These are phyloP conservation scores for Protostelium mycophagum DNA, from an alignment of 78 protist genomes.

Conservation along the genomic window DNA sequence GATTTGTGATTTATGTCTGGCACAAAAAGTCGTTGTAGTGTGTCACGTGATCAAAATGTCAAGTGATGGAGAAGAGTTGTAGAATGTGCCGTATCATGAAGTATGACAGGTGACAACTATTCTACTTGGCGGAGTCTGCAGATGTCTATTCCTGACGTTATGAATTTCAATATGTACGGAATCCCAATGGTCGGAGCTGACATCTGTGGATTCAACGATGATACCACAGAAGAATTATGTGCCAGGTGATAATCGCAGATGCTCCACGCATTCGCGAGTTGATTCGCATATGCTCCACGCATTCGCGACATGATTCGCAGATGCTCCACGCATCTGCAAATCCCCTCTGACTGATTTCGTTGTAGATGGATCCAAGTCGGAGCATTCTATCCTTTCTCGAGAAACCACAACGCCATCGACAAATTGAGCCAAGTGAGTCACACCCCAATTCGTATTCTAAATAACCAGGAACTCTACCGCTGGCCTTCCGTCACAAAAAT, in stretches of 20 bases:
- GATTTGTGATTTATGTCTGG: not conserved
- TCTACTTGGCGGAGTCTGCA: constrained; percentile 33
- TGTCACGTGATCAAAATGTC: too few relatives aligned
- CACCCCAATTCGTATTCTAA: constrained; percentile 51
- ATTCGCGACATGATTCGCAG: too few relatives aligned
- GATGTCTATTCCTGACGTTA: constrained; percentile 71
- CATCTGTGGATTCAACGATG: constrained; percentile 82
- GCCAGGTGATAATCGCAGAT: constrained; percentile 1
- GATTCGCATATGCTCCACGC: too few relatives aligned
- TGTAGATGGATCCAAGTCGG: constrained; percentile 81
- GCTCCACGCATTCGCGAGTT: too few relatives aligned
- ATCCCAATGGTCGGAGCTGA: constrained; percentile 89
- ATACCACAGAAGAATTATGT: constrained; percentile 68
- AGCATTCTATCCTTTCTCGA: constrained; percentile 77
- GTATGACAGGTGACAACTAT: constrained; percentile 28
- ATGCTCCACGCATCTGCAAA: too few relatives aligned
- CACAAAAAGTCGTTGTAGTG: too few relatives aligned
- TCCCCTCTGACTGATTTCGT: too few relatives aligned
- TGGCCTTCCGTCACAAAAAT: constrained; percentile 31
- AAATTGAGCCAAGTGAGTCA: not conserved
- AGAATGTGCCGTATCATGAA: too few relatives aligned
- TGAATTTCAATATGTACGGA: constrained; percentile 72
- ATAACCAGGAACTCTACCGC: not conserved
- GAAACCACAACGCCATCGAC: constrained; percentile 12
- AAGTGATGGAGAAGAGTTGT: too few relatives aligned